These are phyloP conservation scores for Phaseolus lunatus DNA, from an alignment of 306 rosid genomes.

Conservation along the genomic window DNA sequence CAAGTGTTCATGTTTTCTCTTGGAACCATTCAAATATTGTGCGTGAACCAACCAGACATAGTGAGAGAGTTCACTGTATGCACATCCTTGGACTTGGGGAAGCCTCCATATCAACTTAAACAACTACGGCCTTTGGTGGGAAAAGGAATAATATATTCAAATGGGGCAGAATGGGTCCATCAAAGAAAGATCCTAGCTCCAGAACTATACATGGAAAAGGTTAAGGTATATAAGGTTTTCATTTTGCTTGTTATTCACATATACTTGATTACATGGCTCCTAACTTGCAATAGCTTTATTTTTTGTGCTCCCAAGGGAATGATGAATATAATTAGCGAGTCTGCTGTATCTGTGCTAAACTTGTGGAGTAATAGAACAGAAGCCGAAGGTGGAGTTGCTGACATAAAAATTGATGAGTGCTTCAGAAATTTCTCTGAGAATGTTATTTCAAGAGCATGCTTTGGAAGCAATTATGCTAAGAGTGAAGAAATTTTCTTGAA, in stretches of 20 bases:
- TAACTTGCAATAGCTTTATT: conserved; percentile 13
- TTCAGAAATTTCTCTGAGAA: conserved; percentile 45
- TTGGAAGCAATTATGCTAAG: conserved; percentile 47
- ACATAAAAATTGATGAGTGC: conserved; percentile 44
- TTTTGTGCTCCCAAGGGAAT: conserved; percentile 28
- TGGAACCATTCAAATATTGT: conserved; percentile 53
- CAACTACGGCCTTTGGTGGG: conserved; percentile 56
- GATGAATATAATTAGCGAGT: conserved; percentile 40
- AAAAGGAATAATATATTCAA: conserved; percentile 54
- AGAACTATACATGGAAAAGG: conserved; percentile 59
- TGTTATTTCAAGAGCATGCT: conserved; percentile 54
- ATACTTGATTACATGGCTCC: neutral
- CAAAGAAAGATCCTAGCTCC: conserved; percentile 63
- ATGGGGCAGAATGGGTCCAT: conserved; percentile 52
- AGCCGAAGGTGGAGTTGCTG: conserved; percentile 33
- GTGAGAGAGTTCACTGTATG: conserved; percentile 50
- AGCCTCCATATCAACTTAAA: conserved; percentile 46
- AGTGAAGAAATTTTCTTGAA: conserved; percentile 38
- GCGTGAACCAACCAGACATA: conserved; percentile 44
- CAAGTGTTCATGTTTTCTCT: conserved; percentile 52
- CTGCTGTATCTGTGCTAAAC: conserved; percentile 37
- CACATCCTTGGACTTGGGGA: conserved; percentile 57
- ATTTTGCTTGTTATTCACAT: neutral
- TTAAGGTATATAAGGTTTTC: conserved; percentile 48
- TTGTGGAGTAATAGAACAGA: conserved; percentile 37